These are phyloP conservation scores for Claviceps maximensis DNA, from an alignment of 2,329 filamentous ascomycete genomes.

Conservation along the genomic window DNA sequence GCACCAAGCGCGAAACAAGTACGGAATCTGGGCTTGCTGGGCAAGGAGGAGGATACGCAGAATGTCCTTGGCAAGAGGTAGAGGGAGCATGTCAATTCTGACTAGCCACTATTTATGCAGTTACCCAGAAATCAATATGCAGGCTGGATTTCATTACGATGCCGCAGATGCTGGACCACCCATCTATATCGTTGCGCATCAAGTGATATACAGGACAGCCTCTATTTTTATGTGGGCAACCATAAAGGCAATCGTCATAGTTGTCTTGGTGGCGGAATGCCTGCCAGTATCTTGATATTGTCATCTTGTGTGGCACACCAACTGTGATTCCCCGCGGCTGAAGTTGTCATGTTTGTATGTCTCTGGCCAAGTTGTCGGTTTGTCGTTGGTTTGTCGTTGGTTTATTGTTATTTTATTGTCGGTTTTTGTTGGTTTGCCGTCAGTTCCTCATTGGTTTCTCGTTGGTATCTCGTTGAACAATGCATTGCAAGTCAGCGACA, in stretches of 20 bases:
- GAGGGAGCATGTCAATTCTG: background rate
- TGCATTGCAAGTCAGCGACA: background rate
- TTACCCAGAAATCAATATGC: background rate
- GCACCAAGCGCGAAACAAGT: constrained; percentile 76
- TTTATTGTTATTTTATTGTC: too few species aligned
- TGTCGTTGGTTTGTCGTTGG: background rate
- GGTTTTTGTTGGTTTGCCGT: too few species aligned
- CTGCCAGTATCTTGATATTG: background rate
- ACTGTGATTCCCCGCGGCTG: background rate
- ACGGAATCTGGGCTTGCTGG: constrained; percentile 70
- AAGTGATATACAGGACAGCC: background rate
- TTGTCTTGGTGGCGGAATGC: background rate
- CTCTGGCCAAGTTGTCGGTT: too few species aligned
- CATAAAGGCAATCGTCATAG: background rate
- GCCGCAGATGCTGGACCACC: background rate
- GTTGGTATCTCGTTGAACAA: background rate
- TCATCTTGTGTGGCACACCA: background rate
- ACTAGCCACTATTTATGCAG: background rate
- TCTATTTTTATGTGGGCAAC: background rate
- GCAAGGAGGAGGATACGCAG: constrained; percentile 69
- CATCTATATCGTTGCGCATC: background rate
- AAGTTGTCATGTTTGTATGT: too few species aligned
- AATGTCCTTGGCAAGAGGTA: constrained; percentile 33
- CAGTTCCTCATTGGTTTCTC: too few species aligned
- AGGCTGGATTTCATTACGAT: background rate